Base-by-base conservation (phyloP, 1,139 yeast genomes). In the Protomyces gravidus region DNA sequence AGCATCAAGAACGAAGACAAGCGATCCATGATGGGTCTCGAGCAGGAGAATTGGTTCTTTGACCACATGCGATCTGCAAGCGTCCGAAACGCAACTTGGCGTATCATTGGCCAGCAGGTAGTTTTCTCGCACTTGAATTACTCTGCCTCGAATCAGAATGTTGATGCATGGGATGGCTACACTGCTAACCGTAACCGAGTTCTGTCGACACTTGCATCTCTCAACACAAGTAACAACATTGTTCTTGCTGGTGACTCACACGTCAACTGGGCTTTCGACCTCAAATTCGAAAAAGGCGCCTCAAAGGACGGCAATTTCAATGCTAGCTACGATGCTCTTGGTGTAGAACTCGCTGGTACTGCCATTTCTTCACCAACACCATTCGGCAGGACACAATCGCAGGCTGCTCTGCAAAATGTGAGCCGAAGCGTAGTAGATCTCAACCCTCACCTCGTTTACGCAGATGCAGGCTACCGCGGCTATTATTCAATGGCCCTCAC, bases 101-200 rank as follows among this genome's bases (percentile, higher is more conserved):
- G 46, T 9, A 21, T 50, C 26, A 25, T 50, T 21, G 51, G 40
- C n/a, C 33, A 47, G 27, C 51, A 47, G 21, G 30, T 47, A 3
- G 51, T 47, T 6, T 47, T 47, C 40, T 28, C 51, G n/a, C 40
- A 28, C 7, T 25, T 47, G 11, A 47, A 47, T 27, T 28, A 32
- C 13, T 26, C 17, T 19, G 26, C 39, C 9, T 9, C 13, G 13
- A 30, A 9, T 3, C 19, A 36, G 13, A 32, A 47, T 21, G 17
- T 27, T 15, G 51, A 47, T 47, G 51, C 40, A 5, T 47, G 51
- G 51, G 53, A 39, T 33, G 53, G 53, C 13, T 50, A 50, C 46
- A 21, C 32, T n/a, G 15, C 25, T 21, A 50, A 50, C 30, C 45
- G 45, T 5, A 39, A 50, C 46, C n/a, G 53, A 13, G 19, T 33